Evolutionary conservation across 805 yeast genomes (phyloP), one percentile per base, ranked within the genome.

Genomic region (Nakazawaea ishiwadae): DNA sequence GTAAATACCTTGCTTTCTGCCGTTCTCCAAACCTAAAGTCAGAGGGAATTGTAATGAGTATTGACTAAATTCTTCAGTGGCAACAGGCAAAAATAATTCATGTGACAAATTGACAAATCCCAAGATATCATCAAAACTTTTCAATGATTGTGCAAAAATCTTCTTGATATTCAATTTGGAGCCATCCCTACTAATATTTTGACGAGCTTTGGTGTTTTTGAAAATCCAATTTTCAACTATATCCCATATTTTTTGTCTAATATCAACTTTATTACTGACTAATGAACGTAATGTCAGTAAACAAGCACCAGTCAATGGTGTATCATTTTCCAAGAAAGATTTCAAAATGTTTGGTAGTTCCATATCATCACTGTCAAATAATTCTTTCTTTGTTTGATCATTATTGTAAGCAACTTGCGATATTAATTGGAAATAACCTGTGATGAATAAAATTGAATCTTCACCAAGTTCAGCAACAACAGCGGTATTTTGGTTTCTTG

Each of bases 381-480:
- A 50, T 37, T 60, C 64, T 9, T 48, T 39, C 35, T 56, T 51
- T 4, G 66, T 65, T 20, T 53, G 51, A 1, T 51, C 54, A 46
- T 70, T 66, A 49, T 73, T 63, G 4, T 55, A 53, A 1, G 81
- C 68, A 21, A 79, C 75, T 39, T 73, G 71, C 7, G 73, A 67
- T 2, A 89, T 64, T 37, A 93, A 62, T 19, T 84, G 79, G 44
- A 88, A 65, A 50, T 85, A 79, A 0, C 96, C 84, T 0, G 90
- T 74, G 5, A 89, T 66, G 40, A 85, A 79, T 6, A 87, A 71
- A 6, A 86, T 63, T 0, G 90, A 83, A 55, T 89, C 96, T 48
- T 87, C 95, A 27, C 85, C 84, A 24, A 89, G 65, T 39, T 82
- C 87, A 9, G 72, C 70, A 26, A 69, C 72, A 3, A 51, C 17